Evolutionary conservation across 2,329 filamentous ascomycete species (phyloP).

Genomic region (Neocucurbitaria cava): DNA sequence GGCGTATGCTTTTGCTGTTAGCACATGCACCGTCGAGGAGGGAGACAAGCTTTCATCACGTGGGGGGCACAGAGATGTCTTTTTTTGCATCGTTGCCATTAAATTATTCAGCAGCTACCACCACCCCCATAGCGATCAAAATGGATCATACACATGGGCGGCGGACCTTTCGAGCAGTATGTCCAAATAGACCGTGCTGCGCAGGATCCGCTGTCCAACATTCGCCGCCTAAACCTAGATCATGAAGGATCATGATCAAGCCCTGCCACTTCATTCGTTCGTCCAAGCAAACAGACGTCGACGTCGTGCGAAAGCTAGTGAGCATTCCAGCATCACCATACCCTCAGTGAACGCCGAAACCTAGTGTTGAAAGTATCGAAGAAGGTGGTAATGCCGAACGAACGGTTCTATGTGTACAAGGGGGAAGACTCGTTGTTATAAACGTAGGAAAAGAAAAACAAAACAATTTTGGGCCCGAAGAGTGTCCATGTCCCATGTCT

Average conservation of each 20-base stretch:
- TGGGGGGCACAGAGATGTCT: not conserved
- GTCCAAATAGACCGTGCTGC: not conserved
- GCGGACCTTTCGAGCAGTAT: not conserved
- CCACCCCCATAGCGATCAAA: not conserved
- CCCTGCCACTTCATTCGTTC: conserved; percentile 1
- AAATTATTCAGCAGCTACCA: not conserved
- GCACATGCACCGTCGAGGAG: too few species aligned
- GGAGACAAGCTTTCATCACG: not conserved
- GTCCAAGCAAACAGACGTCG: conserved; percentile 1
- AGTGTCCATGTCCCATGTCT: not conserved
- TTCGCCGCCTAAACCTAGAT: not conserved
- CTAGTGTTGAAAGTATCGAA: conserved; percentile 9
- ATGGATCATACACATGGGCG: conserved; percentile 1
- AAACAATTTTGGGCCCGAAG: not conserved
- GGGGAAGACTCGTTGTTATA: not conserved
- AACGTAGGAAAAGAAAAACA: conserved; percentile 2
- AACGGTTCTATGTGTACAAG: conserved; percentile 9
- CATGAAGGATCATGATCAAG: conserved; percentile 3
- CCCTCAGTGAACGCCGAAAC: conserved; percentile 4
- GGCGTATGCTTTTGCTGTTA: too few species aligned
- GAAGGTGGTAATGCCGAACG: conserved; percentile 8
- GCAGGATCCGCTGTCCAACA: not conserved
- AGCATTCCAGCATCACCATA: conserved; percentile 33
- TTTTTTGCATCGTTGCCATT: not conserved
- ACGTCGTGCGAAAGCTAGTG: conserved; percentile 14